A percentile compares a stretch with the other conserved stretches of the same genome.
Conservation (phyloP, 2,329 filamentous ascomycete species). For the Coniochaeta hoffmannii region DNA sequence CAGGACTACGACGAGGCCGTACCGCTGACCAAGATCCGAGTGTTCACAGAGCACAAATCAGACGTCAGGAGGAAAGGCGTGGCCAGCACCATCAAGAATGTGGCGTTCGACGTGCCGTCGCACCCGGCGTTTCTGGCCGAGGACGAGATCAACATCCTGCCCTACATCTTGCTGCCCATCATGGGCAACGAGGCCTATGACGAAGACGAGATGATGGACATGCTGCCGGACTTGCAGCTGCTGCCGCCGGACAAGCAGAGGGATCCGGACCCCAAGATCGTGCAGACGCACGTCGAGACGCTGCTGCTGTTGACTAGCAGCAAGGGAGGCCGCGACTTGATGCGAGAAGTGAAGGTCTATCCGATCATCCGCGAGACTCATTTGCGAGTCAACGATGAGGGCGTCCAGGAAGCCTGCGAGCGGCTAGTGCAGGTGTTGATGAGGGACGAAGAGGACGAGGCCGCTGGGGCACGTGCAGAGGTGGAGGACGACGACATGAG, state of each 20-base stretch:
- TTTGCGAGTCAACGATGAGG: slow-evolving; percentile 67
- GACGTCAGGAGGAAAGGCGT: slow-evolving; percentile 84
- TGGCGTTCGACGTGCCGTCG: slow-evolving; percentile 70
- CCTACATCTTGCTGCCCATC: slow-evolving; percentile 82
- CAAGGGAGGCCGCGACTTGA: slow-evolving; percentile 61
- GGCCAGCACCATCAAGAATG: slow-evolving; percentile 93
- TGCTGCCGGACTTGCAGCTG: slow-evolving; percentile 86
- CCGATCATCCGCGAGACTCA: slow-evolving; percentile 85
- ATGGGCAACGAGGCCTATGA: slow-evolving; percentile 83
- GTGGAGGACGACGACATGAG: slow-evolving; percentile 43
- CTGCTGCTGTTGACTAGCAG: slow-evolving; percentile 77
- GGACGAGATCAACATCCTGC: slow-evolving; percentile 70
- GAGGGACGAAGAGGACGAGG: slow-evolving; percentile 54
- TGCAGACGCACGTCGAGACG: slow-evolving; percentile 85
- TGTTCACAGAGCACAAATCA: slow-evolving; percentile 88
- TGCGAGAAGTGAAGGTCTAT: slow-evolving; percentile 77
- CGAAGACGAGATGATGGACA: slow-evolving; percentile 76
- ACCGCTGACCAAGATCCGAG: slow-evolving; percentile 85
- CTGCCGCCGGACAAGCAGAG: slow-evolving; percentile 83
- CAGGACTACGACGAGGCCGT: slow-evolving; percentile 76
- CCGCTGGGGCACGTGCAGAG: slow-evolving; percentile 32
- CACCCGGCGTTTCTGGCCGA: slow-evolving; percentile 66
- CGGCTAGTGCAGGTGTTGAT: slow-evolving; percentile 83
- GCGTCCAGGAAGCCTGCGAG: slow-evolving; percentile 77
- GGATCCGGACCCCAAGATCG: slow-evolving; percentile 67